phyloP scores from a whole-genome alignment of 2,329 filamentous ascomycete genomes.

The Paraconiothyrium brasiliense region DNA sequence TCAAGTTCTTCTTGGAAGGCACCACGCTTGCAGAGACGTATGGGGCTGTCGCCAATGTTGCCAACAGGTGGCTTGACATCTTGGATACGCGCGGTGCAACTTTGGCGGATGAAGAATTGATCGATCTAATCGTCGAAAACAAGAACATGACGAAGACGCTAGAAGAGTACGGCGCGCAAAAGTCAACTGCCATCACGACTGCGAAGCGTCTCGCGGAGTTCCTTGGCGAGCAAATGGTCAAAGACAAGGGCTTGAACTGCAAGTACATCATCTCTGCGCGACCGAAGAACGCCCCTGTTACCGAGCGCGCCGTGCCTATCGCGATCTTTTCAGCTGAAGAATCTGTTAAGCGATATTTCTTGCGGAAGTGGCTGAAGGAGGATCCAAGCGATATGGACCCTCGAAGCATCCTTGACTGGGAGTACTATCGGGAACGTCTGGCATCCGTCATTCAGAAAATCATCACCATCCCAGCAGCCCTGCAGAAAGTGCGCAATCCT shows the following conservation, averaged over 20 bases:
- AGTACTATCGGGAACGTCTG: slow-evolving; percentile 94
- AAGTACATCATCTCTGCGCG: slow-evolving; percentile 97
- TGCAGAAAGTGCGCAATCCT: slow-evolving; percentile 94
- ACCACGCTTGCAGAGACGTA: slow-evolving; percentile 89
- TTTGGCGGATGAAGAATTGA: slow-evolving; percentile 93
- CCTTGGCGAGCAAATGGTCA: slow-evolving; percentile 97
- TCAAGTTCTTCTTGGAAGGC: slow-evolving; percentile 98
- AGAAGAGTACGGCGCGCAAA: slow-evolving; percentile 94
- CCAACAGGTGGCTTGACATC: slow-evolving; percentile 96
- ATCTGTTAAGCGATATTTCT: slow-evolving; percentile 83
- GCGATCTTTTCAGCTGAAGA: slow-evolving; percentile 97
- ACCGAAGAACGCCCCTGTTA: slow-evolving; percentile 89
- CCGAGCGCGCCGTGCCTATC: slow-evolving; percentile 91
- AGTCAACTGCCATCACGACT: slow-evolving; percentile 99
- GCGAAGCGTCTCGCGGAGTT: slow-evolving; percentile 95
- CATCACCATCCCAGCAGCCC: slow-evolving; percentile 95
- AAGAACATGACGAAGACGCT: slow-evolving; percentile 97
- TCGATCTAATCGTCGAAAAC: slow-evolving; percentile 99
- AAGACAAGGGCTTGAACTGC: slow-evolving; percentile 98
- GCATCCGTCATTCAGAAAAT: slow-evolving; percentile 98
- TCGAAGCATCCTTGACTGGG: slow-evolving; percentile 90
- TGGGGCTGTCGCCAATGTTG: slow-evolving; percentile 88
- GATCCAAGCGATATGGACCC: slow-evolving; percentile 92
- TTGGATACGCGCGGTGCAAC: slow-evolving; percentile 87
- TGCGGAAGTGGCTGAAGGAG: slow-evolving; percentile 95